Percentiles rank a stretch among this genome's conserved stretches.
phyloP scores from a whole-genome alignment of 108 stramenopile genomes.

The Cyclotella choctawhatcheeana region DNA sequence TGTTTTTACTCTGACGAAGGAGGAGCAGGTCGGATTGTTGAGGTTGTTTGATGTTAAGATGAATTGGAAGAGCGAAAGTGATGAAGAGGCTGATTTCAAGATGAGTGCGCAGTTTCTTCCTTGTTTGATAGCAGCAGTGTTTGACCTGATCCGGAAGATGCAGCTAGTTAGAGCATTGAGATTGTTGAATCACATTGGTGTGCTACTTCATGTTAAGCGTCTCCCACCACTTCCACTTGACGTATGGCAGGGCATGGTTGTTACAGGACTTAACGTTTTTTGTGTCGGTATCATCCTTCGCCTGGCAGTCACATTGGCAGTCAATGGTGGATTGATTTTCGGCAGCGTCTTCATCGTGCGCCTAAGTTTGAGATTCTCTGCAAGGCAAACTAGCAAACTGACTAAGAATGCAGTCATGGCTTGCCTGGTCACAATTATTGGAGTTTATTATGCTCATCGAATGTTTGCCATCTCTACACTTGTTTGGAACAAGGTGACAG shows the following conservation, averaged over 20 bases:
- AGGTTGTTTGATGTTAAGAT: not conserved
- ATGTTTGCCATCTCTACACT: no score
- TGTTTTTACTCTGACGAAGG: not conserved
- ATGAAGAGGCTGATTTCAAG: not conserved
- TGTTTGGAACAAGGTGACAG: no score
- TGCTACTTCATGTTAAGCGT: not conserved
- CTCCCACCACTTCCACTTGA: constrained; percentile 4
- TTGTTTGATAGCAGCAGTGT: not conserved
- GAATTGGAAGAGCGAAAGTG: not conserved
- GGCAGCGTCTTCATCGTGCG: no score
- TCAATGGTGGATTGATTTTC: not conserved
- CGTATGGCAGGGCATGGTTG: not conserved
- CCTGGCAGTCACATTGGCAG: constrained; percentile 18
- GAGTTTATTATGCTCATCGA: no score
- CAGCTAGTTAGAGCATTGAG: not conserved
- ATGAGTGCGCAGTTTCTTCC: not conserved
- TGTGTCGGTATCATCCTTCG: not conserved
- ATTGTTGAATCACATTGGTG: not conserved
- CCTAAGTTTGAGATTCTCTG: no score
- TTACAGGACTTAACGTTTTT: constrained; percentile 3
- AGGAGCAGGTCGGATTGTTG: not conserved
- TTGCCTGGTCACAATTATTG: no score
- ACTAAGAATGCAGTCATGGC: no score
- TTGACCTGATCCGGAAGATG: not conserved
- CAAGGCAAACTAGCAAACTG: no score